Base-by-base conservation (phyloP, 1,284 basidiomycete genomes). In the Cryptococcus sp. region DNA sequence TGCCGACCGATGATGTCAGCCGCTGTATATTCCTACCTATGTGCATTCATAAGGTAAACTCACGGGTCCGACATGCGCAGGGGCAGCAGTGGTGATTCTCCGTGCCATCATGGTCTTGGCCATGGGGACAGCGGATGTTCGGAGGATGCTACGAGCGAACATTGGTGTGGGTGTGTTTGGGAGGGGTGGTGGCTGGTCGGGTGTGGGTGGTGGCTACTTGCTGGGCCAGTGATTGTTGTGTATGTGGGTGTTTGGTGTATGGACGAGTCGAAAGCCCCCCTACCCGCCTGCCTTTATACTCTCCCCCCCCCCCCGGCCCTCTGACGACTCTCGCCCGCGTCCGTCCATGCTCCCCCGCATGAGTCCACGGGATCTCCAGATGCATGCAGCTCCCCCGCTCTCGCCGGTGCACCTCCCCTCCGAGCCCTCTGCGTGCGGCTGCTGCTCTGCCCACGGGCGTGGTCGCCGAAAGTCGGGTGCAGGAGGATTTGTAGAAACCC, bases 131-230 rank as follows among this genome's bases (percentile, higher is more conserved):
- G 53, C 12, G 37, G 57, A 50, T 4, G 57, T 39, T 59, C 57
- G 50, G 42, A 59, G 53, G 36, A 54, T 42, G 12, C 46, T 44
- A 53, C 54, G 53, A 50, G 53, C 46, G 42, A 59, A 59, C 57
- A 59, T 55, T 52, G 48, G 47, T 51, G 28, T 55, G 42, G 28
- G 28, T 33, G 28, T 33, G 28, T 33, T 33, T 33, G 28, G 28
- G 28, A 5, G 28, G 28, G 28, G 28, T 33, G 20, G 23, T 45
- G n/a, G n/a, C n/a, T 56, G 24, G 20, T 35, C 53, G 35, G 18
- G 35, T 23, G n/a, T 52, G 45, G 50, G 35, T 54, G n/a, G 20
- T 44, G 42, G 42, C 20, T 20, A 18, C 42, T 44, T 16, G 42
- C 5, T 33, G 9, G 28, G 28, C 28, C 4, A 33, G 28, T 33